Percentiles rank a stretch among this genome's conserved stretches.
These are phyloP conservation scores for Nissolia schottii DNA, from an alignment of 306 rosid species.

Conservation along the genomic window DNA sequence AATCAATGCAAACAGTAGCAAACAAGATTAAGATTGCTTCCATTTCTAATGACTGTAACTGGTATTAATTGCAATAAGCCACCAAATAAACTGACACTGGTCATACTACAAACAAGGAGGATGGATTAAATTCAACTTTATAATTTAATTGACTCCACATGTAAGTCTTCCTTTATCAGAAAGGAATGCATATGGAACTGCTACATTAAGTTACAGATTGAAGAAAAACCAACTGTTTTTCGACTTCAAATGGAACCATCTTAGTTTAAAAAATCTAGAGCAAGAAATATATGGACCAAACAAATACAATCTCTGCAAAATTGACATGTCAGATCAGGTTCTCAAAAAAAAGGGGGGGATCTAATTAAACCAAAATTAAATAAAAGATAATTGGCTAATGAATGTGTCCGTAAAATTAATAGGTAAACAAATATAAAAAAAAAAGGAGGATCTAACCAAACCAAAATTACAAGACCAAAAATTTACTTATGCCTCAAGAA, in stretches of 20 bases:
- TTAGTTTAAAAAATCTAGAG: not conserved
- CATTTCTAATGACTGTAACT: not conserved
- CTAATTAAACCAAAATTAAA: not conserved
- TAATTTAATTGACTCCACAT: slow-evolving; percentile 7
- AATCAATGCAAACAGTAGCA: slow-evolving; percentile 6
- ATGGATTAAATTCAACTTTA: not conserved
- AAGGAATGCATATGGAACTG: not conserved
- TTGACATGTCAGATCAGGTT: not conserved
- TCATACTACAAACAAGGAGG: not conserved
- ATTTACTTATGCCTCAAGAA: not conserved
- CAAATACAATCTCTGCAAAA: not conserved
- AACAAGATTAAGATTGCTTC: not conserved
- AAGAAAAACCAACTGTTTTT: not conserved
- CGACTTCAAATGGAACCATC: not conserved
- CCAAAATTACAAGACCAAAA: not conserved
- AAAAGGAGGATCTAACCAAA: not conserved
- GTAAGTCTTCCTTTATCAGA: not conserved
- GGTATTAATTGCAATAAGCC: slow-evolving; percentile 14
- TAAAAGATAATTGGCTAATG: not conserved
- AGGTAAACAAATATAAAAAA: not conserved
- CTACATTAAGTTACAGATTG: not conserved
- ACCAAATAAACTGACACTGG: slow-evolving; percentile 6
- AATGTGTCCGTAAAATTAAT: not conserved
- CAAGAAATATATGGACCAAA: not conserved
- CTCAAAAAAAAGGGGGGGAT: not conserved